Conservation (phyloP, 2,329 filamentous ascomycete species). For the Talaromyces amestolkiae region DNA sequence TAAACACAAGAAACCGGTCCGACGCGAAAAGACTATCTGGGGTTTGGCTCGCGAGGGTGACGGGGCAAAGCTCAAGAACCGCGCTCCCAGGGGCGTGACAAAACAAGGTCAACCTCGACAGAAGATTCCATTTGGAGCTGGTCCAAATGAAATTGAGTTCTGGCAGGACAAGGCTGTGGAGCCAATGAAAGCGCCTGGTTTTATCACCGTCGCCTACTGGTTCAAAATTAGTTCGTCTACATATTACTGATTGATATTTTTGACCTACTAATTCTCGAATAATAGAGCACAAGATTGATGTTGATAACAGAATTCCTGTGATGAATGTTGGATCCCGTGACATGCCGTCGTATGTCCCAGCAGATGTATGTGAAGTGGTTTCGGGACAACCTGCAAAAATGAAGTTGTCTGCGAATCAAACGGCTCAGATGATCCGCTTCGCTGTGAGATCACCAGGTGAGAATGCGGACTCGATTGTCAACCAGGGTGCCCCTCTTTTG, state of each 20-base stretch:
- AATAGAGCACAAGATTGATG: slow-evolving; percentile 37
- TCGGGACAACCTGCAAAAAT: slow-evolving; percentile 61
- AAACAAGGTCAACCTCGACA: slow-evolving; percentile 28
- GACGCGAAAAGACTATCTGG: slow-evolving; percentile 49
- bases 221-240: background rate
- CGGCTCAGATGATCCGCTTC: slow-evolving; percentile 65
- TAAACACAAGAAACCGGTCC: slow-evolving; percentile 33
- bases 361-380: slow-evolving; percentile 61
- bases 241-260: background rate
- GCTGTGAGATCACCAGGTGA: slow-evolving; percentile 63
- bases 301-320: slow-evolving; percentile 50
- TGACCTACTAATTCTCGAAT: background rate
- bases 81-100: background rate
- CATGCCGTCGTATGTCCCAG: slow-evolving; percentile 62
- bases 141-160: slow-evolving; percentile 56
- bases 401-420: slow-evolving; percentile 58
- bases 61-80: slow-evolving; percentile 32
- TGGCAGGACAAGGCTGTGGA: slow-evolving; percentile 32
- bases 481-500: slow-evolving; percentile 46
- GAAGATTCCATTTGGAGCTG: slow-evolving; percentile 42
- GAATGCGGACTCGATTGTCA: slow-evolving; percentile 62
- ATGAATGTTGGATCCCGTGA: slow-evolving; percentile 60
- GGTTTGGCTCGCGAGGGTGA: slow-evolving; percentile 45
- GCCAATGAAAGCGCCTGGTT: slow-evolving; percentile 24
- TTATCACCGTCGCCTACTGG: background rate